Percentiles rank a stretch among this genome's conserved stretches.
Conservation (phyloP, 2,329 filamentous ascomycete species). For the Monosporascus sp. region DNA sequence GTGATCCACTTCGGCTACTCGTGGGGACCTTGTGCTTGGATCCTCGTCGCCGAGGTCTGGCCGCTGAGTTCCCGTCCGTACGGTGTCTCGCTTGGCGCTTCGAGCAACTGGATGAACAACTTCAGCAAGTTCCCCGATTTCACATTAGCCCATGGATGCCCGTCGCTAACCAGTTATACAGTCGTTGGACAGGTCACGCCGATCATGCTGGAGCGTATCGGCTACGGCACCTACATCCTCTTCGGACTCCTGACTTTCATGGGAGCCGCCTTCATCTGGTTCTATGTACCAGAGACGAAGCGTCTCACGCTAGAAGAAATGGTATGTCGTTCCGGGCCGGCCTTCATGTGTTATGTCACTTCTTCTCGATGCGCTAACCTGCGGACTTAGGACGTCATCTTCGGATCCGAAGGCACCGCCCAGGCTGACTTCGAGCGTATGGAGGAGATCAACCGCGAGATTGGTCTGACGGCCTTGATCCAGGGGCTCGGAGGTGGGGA, state of each 20-base stretch:
- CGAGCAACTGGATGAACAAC: constrained; percentile 56
- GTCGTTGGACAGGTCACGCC: constrained; percentile 66
- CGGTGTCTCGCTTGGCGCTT: constrained; percentile 63
- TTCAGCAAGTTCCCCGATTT: constrained; percentile 31
- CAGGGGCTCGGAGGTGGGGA: constrained; percentile 15
- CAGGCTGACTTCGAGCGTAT: constrained; percentile 64
- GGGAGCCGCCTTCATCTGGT: constrained; percentile 57
- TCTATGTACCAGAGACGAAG: constrained; percentile 62
- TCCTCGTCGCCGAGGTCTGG: constrained; percentile 70
- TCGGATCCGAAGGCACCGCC: constrained; percentile 61
- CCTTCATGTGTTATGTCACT: no score
- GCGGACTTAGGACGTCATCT: constrained; percentile 53
- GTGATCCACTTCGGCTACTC: constrained; percentile 70
- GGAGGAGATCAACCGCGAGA: constrained; percentile 66
- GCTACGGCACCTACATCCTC: constrained; percentile 67
- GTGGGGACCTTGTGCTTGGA: constrained; percentile 72
- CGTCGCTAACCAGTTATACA: constrained; percentile 34
- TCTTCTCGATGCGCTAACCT: not conserved
- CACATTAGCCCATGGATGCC: not conserved
- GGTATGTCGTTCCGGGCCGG: constrained; percentile 28
- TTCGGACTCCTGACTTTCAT: constrained; percentile 61
- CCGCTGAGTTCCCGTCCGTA: constrained; percentile 65
- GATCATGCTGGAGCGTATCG: constrained; percentile 58
- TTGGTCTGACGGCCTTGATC: constrained; percentile 51
- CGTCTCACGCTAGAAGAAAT: constrained; percentile 60